Percentiles rank a stretch among this genome's conserved stretches.
Conservation (phyloP, 2,329 filamentous ascomycete species). For the Lasiodiplodia citricola region DNA sequence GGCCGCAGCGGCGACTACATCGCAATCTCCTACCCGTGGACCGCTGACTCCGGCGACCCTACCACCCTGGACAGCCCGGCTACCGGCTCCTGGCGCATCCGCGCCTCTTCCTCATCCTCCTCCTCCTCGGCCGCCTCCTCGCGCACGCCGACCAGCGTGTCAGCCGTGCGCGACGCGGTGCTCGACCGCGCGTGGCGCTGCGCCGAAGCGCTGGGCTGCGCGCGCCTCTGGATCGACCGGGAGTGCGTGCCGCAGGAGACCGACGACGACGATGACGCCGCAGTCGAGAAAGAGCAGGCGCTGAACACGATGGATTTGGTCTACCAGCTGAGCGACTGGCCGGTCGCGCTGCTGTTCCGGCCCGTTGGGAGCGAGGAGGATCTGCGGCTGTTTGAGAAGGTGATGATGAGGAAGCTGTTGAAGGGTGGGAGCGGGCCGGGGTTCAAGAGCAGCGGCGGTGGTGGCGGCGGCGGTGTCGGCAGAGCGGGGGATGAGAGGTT, state of each 20-base stretch:
- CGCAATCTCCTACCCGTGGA: constrained; percentile 24
- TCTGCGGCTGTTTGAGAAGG: constrained; percentile 6
- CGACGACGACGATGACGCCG: background rate
- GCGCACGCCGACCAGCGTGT: background rate
- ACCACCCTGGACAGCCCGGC: background rate
- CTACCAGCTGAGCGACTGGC: constrained; percentile 20
- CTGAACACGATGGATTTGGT: constrained; percentile 29
- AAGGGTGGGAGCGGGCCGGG: background rate
- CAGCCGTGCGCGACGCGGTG: constrained; percentile 26
- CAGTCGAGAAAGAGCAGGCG: constrained; percentile 10
- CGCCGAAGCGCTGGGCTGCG: constrained; percentile 2
- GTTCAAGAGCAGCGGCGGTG: too few species aligned
- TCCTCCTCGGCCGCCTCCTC: background rate
- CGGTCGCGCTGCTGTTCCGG: constrained; percentile 26
- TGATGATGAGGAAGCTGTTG: constrained; percentile 19
- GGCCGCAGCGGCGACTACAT: constrained; percentile 25
- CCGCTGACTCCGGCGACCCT: background rate
- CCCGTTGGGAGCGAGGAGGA: constrained; percentile 8
- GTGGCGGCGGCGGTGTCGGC: too few species aligned
- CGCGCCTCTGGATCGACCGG: constrained; percentile 27
- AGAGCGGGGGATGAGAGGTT: background rate
- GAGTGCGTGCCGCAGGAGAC: constrained; percentile 26
- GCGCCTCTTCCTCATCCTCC: background rate
- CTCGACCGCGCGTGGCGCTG: constrained; percentile 22
- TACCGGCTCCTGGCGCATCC: constrained; percentile 14